These are phyloP conservation scores for Ustanciosporium gigantosporum DNA, from an alignment of 1,284 basidiomycete genomes.

Conservation along the genomic window DNA sequence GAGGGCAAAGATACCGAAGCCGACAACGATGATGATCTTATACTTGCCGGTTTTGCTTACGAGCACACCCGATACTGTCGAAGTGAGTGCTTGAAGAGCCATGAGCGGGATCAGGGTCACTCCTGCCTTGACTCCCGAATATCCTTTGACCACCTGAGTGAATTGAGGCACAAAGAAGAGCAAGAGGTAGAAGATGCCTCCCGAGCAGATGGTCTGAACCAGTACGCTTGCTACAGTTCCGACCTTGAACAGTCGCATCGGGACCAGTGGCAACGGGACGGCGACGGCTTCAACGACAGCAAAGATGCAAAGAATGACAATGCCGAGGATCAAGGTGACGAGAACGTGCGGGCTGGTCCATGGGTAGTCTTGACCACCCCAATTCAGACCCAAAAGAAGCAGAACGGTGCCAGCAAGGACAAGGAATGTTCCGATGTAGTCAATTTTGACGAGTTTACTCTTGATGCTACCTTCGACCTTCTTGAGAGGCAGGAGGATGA, in stretches of 20 bases:
- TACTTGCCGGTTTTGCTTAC: conserved; percentile 72
- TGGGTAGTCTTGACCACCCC: conserved; percentile 63
- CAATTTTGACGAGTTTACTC: conserved; percentile 29
- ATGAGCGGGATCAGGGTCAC: conserved; percentile 71
- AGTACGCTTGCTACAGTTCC: conserved; percentile 73
- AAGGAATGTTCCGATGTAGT: conserved; percentile 30
- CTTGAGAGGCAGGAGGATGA: conserved; percentile 37
- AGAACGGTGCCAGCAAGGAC: conserved; percentile 25
- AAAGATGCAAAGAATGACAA: conserved; percentile 68
- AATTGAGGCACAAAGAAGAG: conserved; percentile 71
- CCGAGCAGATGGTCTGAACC: conserved; percentile 58
- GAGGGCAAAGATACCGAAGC: conserved; percentile 65
- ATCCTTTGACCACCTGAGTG: conserved; percentile 73
- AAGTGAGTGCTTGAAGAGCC: conserved; percentile 64
- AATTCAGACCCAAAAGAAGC: conserved; percentile 70
- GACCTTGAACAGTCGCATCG: conserved; percentile 69
- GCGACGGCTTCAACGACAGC: conserved; percentile 75
- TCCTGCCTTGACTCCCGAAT: conserved; percentile 69
- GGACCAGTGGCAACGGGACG: conserved; percentile 67
- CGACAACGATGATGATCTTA: conserved; percentile 69
- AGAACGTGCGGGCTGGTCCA: conserved; percentile 60
- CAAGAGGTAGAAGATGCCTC: conserved; percentile 53
- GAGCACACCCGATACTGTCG: conserved; percentile 66
- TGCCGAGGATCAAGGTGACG: conserved; percentile 68
- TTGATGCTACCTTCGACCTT: conserved; percentile 33